Percentiles rank a stretch among this genome's conserved stretches.
Evolutionary conservation across 148 eudicot genomes (phyloP).

Genomic region (Amaranthus palmeri): DNA sequence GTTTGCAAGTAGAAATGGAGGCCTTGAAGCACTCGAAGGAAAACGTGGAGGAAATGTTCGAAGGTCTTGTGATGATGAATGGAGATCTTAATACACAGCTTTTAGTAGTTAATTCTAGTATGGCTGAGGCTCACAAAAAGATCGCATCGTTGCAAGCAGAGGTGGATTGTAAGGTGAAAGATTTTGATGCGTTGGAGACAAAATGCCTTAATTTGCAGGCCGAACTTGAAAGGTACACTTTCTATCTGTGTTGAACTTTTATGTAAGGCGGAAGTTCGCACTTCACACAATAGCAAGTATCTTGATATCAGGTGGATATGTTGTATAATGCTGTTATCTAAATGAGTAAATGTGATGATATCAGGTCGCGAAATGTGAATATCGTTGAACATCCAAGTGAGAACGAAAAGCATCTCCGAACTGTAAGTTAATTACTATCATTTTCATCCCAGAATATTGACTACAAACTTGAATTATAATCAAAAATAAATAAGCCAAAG

Average conservation of each 20-base stretch:
- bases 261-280: neutral
- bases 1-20: constrained; percentile 39
- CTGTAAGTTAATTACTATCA: constrained; percentile 42
- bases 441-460: neutral
- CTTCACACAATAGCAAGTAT: neutral
- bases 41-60: constrained; percentile 32
- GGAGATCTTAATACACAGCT: constrained; percentile 50
- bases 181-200: constrained; percentile 42
- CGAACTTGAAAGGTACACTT: constrained; percentile 56
- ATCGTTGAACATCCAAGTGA: constrained; percentile 21
- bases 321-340: too few relatives aligned
- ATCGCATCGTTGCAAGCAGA: constrained; percentile 37
- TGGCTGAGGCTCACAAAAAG: constrained; percentile 34
- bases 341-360: constrained; percentile 10
- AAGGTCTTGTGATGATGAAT: constrained; percentile 32
- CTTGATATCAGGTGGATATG: too few relatives aligned
- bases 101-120: constrained; percentile 33
- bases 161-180: constrained; percentile 29
- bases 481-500: too few relatives aligned
- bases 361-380: constrained; percentile 42
- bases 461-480: neutral
- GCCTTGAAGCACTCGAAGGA: constrained; percentile 30
- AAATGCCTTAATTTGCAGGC: constrained; percentile 40
- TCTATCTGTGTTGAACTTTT: neutral
- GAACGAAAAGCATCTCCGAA: constrained; percentile 43